phyloP scores from a whole-genome alignment of 1,139 yeast species.

The Kluyveromyces sp. region DNA sequence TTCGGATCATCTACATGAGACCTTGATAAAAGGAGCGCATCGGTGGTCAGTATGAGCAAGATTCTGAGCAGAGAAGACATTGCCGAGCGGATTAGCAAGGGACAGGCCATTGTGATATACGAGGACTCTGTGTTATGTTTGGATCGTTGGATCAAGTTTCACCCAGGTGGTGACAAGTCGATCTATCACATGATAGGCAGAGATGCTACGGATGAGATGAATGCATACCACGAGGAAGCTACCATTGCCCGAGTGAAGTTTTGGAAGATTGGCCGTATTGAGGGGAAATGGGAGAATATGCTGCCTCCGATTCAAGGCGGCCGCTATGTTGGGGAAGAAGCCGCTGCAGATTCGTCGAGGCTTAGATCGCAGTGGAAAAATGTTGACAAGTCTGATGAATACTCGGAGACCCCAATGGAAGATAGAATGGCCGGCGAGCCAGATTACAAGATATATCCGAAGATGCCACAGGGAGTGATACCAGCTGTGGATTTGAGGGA shows the following conservation, averaged over 20 bases:
- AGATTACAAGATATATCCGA: conserved; percentile 38
- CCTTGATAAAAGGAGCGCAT: neutral
- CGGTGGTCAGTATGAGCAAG: conserved; percentile 4
- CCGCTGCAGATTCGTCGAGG: conserved; percentile 10
- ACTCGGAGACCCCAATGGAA: conserved; percentile 1
- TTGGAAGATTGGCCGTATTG: conserved; percentile 60
- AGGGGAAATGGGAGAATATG: conserved; percentile 61
- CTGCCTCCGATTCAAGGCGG: conserved; percentile 91
- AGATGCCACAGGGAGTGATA: conserved; percentile 43
- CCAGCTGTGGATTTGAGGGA: conserved; percentile 37
- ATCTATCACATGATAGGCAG: conserved; percentile 79
- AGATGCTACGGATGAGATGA: conserved; percentile 88
- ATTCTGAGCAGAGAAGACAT: conserved; percentile 33
- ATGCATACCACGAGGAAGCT: conserved; percentile 65
- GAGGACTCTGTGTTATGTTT: conserved; percentile 54
- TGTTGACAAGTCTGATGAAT: conserved; percentile 5
- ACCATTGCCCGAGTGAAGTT: conserved; percentile 44
- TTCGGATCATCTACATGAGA: neutral
- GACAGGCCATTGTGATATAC: conserved; percentile 65
- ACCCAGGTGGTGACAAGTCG: conserved; percentile 89
- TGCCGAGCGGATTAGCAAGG: conserved; percentile 54
- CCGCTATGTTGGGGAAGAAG: conserved; percentile 33
- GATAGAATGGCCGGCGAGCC: conserved; percentile 36
- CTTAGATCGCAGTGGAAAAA: conserved; percentile 6
- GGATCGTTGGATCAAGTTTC: conserved; percentile 62